Evolutionary conservation across 495 filamentous ascomycete genomes (phyloP).

Genomic region (Talaromyces borbonicus): DNA sequence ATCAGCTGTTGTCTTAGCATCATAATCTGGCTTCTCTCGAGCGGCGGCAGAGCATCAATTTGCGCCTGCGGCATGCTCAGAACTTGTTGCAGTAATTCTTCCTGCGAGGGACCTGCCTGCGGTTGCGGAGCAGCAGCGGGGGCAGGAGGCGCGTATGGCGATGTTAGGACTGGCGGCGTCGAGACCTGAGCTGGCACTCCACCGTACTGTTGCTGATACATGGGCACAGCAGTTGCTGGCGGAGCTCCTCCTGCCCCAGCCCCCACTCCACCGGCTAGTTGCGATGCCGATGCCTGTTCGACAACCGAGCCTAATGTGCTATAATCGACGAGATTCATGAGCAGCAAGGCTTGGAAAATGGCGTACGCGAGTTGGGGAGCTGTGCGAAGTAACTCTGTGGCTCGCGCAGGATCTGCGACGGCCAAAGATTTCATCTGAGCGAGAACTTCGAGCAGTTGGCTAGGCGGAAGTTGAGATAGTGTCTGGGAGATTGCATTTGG

Average conservation of each 20-base stretch:
- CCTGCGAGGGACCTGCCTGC: constrained; percentile 46
- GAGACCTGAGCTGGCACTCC: constrained; percentile 34
- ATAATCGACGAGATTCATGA: constrained; percentile 85
- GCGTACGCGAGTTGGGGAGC: constrained; percentile 93
- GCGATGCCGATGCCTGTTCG: constrained; percentile 40
- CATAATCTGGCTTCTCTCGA: constrained; percentile 67
- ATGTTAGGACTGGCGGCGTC: constrained; percentile 48
- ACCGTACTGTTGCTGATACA: constrained; percentile 25
- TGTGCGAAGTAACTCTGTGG: constrained; percentile 76
- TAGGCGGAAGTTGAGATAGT: constrained; percentile 69
- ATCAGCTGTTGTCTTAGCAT: constrained; percentile 49
- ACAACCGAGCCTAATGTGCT: constrained; percentile 46
- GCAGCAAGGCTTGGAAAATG: constrained; percentile 87
- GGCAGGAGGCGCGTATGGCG: constrained; percentile 44
- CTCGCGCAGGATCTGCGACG: constrained; percentile 68
- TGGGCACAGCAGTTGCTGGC: constrained; percentile 18
- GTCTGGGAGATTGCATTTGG: constrained; percentile 88
- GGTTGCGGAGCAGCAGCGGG: constrained; percentile 30
- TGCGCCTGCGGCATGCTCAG: constrained; percentile 63
- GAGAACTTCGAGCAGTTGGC: constrained; percentile 89
- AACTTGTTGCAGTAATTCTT: constrained; percentile 64
- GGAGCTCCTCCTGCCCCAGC: not conserved
- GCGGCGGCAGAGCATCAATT: constrained; percentile 65
- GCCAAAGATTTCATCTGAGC: constrained; percentile 88
- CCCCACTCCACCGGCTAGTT: constrained; percentile 15